Conservation (phyloP, 1,284 basidiomycete genomes). For the Fistulina hepatica region DNA sequence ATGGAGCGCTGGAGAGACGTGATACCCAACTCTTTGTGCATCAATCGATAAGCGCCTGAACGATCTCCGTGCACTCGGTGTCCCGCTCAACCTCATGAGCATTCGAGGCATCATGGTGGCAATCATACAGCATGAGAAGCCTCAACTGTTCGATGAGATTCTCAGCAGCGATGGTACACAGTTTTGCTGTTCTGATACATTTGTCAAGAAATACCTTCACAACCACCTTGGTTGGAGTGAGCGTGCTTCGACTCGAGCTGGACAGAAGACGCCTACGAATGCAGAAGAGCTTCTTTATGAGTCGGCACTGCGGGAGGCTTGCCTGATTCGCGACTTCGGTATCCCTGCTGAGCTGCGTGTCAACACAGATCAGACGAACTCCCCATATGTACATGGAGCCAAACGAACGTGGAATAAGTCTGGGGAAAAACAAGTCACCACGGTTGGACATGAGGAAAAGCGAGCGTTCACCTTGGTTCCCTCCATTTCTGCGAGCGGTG, state of each 20-base stretch:
- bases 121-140: conserved; percentile 12
- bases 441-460: conserved; percentile 24
- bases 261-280: conserved; percentile 19
- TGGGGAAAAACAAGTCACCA: conserved; percentile 21
- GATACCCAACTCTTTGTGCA: no score
- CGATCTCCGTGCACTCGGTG: no score
- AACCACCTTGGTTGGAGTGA: conserved; percentile 17
- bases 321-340: conserved; percentile 13
- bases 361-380: conserved; percentile 25
- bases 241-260: conserved; percentile 20
- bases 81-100: conserved; percentile 16
- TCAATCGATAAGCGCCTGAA: no score
- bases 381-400: conserved; percentile 15
- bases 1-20: no score
- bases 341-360: conserved; percentile 16
- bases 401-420: conserved; percentile 17
- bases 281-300: conserved; percentile 9
- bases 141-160: conserved; percentile 14
- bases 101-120: conserved; percentile 20
- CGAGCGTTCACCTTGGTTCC: conserved; percentile 24
- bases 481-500: conserved; percentile 19
- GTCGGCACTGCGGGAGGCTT: conserved; percentile 16
- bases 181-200: conserved; percentile 22
- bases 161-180: conserved; percentile 17
- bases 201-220: conserved; percentile 18